A percentile compares a stretch with the other conserved stretches of the same genome.
phyloP scores from a whole-genome alignment of 305 asterid species.

The Caryopteris hybrid region DNA sequence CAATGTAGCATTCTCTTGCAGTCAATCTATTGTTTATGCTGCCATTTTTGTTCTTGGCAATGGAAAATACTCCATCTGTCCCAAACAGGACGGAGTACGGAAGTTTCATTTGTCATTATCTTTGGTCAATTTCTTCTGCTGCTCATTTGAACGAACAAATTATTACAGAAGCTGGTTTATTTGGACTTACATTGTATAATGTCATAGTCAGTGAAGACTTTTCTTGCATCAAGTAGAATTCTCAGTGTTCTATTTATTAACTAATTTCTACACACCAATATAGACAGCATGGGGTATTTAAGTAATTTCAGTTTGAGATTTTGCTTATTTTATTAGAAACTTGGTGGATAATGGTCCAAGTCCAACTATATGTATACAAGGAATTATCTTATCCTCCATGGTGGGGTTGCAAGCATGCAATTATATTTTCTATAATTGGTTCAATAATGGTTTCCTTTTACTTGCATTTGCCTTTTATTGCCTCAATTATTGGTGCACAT shows the following conservation, averaged over 20 bases:
- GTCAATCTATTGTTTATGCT: not conserved
- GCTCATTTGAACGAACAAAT: too few relatives aligned
- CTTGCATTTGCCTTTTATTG: too few relatives aligned
- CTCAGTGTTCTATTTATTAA: too few relatives aligned
- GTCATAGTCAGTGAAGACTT: conserved; percentile 8
- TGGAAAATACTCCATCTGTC: too few relatives aligned
- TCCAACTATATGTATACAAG: too few relatives aligned
- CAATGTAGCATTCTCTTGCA: not conserved
- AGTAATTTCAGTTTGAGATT: not conserved
- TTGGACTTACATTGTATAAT: not conserved
- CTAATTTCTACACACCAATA: not conserved
- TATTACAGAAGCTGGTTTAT: conserved; percentile 4
- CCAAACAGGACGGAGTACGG: too few relatives aligned
- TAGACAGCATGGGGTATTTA: too few relatives aligned
- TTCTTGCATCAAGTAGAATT: conserved; percentile 9
- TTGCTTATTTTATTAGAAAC: not conserved
- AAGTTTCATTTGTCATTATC: conserved; percentile 17
- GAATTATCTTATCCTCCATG: not conserved
- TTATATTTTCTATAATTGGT: conserved; percentile 18
- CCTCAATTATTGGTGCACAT: too few relatives aligned
- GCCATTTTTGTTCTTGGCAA: not conserved
- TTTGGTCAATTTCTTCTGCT: conserved; percentile 14
- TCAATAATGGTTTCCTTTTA: not conserved
- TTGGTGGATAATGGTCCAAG: not conserved
- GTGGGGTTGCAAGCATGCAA: not conserved